Base-by-base conservation (phyloP, 257 asterid genomes). In the Solanum okadae region DNA sequence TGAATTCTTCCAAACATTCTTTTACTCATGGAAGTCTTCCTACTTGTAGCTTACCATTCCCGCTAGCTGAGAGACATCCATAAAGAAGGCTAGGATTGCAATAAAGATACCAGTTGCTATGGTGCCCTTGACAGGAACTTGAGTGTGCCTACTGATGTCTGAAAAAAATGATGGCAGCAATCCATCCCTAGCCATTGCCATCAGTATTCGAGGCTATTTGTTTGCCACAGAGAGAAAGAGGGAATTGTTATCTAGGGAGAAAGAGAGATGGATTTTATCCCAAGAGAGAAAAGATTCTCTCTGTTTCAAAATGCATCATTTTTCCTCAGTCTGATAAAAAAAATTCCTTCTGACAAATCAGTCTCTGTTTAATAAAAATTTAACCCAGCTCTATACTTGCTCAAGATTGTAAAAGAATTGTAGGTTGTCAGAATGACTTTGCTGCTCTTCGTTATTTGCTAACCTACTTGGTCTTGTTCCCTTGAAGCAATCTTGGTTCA, bases 181-280 rank as follows among this genome's bases (percentile, higher is more conserved):
- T 73, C 93, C 93, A 88, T 91, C 93, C 88, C 93, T 91, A 6
- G 90, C 93, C 93, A 91, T 91, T 38, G 92, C 90, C 93, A 91
- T 88, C 89, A 91, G 87, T 73, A 91, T 89, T 71, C 93, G 89
- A 8, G 93, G 93, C 93, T 91, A 79, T 77, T 86, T 86, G 77
- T 33, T 71, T 27, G 7, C 61, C 42, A 83, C 75, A 72, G 22
- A 86, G 35, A 89, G 56, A 8, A 35, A 31, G 65, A 56, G 65
- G 63, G 65, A 49, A 56, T 6, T 52, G 63, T 52, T 56, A 56
- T 18, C 65, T 56, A 56, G 65, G 42, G 79, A 72, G 44, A 72
- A 72, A 16, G 25, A 70, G 77, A 31, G 44, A 72, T 31, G 42
- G 25, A 72, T 33, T 22, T 72, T 31, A 16, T 16, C 42, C 76